Evolutionary conservation across 2,329 filamentous ascomycete species (phyloP), one percentile per base, ranked within the genome.

Genomic region (Nigrospora osmanthi): DNA sequence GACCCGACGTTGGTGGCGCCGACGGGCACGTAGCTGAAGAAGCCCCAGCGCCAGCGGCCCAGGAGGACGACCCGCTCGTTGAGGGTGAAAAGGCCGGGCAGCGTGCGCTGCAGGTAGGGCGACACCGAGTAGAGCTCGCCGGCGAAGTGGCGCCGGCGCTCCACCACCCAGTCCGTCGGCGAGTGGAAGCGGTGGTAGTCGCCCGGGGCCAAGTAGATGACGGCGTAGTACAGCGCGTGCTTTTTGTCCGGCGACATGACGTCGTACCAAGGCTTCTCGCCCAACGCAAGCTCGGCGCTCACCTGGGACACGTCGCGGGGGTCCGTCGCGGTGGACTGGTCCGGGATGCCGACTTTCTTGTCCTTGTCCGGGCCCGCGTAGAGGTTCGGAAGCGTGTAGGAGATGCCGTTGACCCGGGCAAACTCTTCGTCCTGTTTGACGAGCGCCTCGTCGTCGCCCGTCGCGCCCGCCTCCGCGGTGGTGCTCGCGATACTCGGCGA

Each of bases 141-240:
- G 0, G 93, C 90, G 61, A 98, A 98, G 69, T 98, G 93, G n/a
- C 93, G 87, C 37, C 94, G 83, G 52, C 83, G 83, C 66, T 96
- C 87, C 32, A 93, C 93, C 14, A 98, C 89, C 93, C 93, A 98
- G 55, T 88, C 86, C 2, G 89, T 84, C 0, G 93, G 93, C 2
- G 88, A 95, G 70, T 98, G 94, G 72, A 97, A 98, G 52, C 91
- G 87, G 69, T 98, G 93, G 69, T 98, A 98, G 70, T 98, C 94
- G 41, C 93, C 93, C 0, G 93, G 93, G 0, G 94, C 93, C 37
- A 98, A 81, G 68, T 98, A 98, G 59, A 98, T 82, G 51, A 98
- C 94, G 49, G 76, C 87, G 66, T 97, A 98, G 72, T 95, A 95
- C 9, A 98, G 78, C 11, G 84, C 80, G 6, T 84, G 88, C 63